phyloP scores from a whole-genome alignment of 345 rosid genomes.

The Litchi chinensis region DNA sequence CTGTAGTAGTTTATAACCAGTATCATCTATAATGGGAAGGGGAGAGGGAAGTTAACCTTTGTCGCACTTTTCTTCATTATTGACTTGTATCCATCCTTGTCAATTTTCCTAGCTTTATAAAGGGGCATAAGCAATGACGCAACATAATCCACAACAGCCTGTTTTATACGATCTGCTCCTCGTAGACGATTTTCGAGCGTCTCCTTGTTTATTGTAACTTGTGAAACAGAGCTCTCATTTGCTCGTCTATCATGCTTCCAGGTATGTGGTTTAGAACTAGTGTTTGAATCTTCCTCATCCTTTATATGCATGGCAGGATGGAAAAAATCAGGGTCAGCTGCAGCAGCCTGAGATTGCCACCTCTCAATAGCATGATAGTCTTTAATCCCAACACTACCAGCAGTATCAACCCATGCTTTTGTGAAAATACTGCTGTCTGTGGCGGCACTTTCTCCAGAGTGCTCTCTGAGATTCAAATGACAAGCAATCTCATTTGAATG shows the following conservation, averaged over 20 bases:
- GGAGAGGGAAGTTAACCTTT: slow-evolving; percentile 50
- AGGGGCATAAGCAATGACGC: slow-evolving; percentile 98
- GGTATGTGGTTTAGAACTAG: slow-evolving; percentile 62
- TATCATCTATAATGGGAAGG: background rate
- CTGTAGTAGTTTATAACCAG: background rate
- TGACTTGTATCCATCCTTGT: slow-evolving; percentile 91
- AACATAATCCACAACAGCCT: slow-evolving; percentile 94
- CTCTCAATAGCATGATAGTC: slow-evolving; percentile 94
- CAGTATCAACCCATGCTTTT: slow-evolving; percentile 94
- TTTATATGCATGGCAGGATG: slow-evolving; percentile 51
- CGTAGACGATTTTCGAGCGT: slow-evolving; percentile 45
- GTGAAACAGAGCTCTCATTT: slow-evolving; percentile 87
- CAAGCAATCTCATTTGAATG: slow-evolving; percentile 84
- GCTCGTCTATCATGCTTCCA: slow-evolving; percentile 66
- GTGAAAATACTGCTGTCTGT: slow-evolving; percentile 79
- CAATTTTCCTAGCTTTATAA: slow-evolving; percentile 92
- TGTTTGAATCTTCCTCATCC: slow-evolving; percentile 88
- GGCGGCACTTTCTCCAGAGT: slow-evolving; percentile 91
- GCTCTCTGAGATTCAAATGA: slow-evolving; percentile 78
- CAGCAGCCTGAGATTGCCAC: slow-evolving; percentile 99
- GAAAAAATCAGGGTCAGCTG: slow-evolving; percentile 81
- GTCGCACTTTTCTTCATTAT: slow-evolving; percentile 99
- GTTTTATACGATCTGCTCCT: slow-evolving; percentile 84
- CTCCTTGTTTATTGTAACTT: slow-evolving; percentile 77
- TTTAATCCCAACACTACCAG: slow-evolving; percentile 84